Evolutionary conservation across 2,329 filamentous ascomycete genomes (phyloP), one percentile per base, ranked within the genome.

Genomic region (Metarhizium rileyi): DNA sequence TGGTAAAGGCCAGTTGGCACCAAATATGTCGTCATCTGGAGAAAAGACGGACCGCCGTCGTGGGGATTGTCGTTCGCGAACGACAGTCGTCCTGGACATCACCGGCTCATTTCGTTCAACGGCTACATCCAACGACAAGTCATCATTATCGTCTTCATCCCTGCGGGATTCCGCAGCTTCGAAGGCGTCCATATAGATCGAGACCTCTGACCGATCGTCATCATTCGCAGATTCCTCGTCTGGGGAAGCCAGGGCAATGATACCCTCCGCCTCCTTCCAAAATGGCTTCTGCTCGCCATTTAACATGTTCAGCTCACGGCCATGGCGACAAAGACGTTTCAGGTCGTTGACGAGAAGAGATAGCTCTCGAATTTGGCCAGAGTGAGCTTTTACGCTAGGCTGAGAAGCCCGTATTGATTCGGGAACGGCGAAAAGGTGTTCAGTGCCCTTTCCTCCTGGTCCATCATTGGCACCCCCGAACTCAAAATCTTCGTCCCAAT

Each of bases 401-500:
- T 93, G 88, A 33, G 86, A 86, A 48, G 88, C 87, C 58, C 85
- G 83, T 49, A 94, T 93, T 2, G 81, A 86, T 55, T 83, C 80
- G 0, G 88, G 88, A 23, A 94, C 64, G 38, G 65, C 61, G 55
- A 70, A 67, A 23, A 60, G 48, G 50, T 62, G 55, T 20, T 60
- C 59, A 3, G 63, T 64, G 25, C 64, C 63, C 26, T 62, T 64
- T 30, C 65, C 66, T 35, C 65, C 63, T n/a, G 65, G 65, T 4
- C 53, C 63, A 33, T 66, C 59, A 41, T 68, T 70, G 28, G 73
- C 63, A 25, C 69, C 71, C 8, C 76, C 76, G 61, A 91, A 90
- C 52, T 91, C 86, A 58, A 94, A 93, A 63, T 94, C 88, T 55
- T 90, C 86, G 58, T 91, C 88, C 88, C 88, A 94, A 60, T 93